Base-by-base conservation (phyloP, 305 asterid genomes). In the Fraxinus latifolia region DNA sequence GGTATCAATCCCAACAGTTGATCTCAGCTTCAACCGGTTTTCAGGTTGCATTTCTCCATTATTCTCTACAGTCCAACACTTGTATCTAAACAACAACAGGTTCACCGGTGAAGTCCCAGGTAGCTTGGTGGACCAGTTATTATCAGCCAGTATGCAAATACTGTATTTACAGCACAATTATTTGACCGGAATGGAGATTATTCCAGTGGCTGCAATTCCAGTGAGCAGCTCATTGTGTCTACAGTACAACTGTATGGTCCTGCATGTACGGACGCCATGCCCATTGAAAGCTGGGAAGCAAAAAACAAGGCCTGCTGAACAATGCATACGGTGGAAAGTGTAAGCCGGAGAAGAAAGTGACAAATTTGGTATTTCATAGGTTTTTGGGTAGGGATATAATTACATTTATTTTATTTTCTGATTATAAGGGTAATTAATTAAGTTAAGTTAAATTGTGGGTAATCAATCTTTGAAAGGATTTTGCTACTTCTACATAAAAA, bases 221-320 rank as follows among this genome's bases (percentile, higher is more conserved):
- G 25, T 90, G 62, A 90, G 90, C 80, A 87, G 90, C 21, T 93
- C 98, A 0, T 78, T 95, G 87, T 95, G 99, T 80, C 85, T 95
- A 79, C 99, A 95, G 90, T 95, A 95, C 70, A 94, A 95, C 83
- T 95, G 99, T 62, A 95, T 94, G 99, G 97, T 91, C 73, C 89
- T 84, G 42, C 97, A 96, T 32, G 84, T 94, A 6, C 87, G 91
- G 88, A 90, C 98, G 73, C 95, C 98, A 8, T 95, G 99, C 80
- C 98, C 99, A 1, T 74, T 92, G 77, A 92, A 91, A 85, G 96
- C 99, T 36, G 99, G 99, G 12, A 84, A 76, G 87, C 97, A 93
- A 90, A 92, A 90, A 84, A 87, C 93, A 2, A 85, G 99, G 90
- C 99, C 99, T n/a, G 90, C 95, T 1, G 80, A 87, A 1, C 98